Evolutionary conservation across 2,329 filamentous ascomycete genomes (phyloP).

Genomic region (Calonectria multiphialidica): DNA sequence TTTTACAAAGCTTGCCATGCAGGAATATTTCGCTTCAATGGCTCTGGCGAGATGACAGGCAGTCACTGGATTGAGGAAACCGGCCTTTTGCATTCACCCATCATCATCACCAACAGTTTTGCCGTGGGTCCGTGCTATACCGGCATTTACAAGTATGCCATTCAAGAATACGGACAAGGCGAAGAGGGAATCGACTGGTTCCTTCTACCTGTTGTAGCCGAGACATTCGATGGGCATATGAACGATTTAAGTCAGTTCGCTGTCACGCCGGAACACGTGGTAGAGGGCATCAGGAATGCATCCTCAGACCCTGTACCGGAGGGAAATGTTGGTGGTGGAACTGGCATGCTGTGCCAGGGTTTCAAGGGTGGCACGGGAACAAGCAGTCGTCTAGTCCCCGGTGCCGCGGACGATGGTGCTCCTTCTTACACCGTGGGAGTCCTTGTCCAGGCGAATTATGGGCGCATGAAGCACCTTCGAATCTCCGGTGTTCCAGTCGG

Average conservation of each 20-base stretch:
- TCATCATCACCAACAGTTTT: constrained; percentile 29
- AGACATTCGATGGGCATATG: constrained; percentile 71
- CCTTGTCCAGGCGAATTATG: constrained; percentile 74
- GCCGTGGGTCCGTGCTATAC: constrained; percentile 53
- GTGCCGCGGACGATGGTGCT: constrained; percentile 25
- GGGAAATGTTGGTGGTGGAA: constrained; percentile 72
- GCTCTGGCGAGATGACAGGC: constrained; percentile 72
- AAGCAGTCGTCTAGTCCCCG: constrained; percentile 59
- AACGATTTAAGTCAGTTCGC: constrained; percentile 68
- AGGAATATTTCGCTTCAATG: constrained; percentile 71
- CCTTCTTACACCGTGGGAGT: constrained; percentile 67
- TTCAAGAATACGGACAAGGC: constrained; percentile 57
- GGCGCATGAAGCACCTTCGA: constrained; percentile 64
- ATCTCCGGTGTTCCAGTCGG: constrained; percentile 72
- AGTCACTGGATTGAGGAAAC: constrained; percentile 72
- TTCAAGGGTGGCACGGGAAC: constrained; percentile 76
- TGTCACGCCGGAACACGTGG: constrained; percentile 64
- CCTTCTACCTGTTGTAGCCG: constrained; percentile 67
- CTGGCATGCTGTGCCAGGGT: constrained; percentile 73
- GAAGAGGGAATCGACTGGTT: constrained; percentile 62
- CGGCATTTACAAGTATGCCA: constrained; percentile 67
- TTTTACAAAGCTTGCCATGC: constrained; percentile 58
- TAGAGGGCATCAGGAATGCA: constrained; percentile 63
- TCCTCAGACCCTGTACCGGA: constrained; percentile 64
- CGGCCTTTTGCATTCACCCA: constrained; percentile 48